Conservation (phyloP, 2,329 filamentous ascomycete species). For the Aspergillus glaucus region DNA sequence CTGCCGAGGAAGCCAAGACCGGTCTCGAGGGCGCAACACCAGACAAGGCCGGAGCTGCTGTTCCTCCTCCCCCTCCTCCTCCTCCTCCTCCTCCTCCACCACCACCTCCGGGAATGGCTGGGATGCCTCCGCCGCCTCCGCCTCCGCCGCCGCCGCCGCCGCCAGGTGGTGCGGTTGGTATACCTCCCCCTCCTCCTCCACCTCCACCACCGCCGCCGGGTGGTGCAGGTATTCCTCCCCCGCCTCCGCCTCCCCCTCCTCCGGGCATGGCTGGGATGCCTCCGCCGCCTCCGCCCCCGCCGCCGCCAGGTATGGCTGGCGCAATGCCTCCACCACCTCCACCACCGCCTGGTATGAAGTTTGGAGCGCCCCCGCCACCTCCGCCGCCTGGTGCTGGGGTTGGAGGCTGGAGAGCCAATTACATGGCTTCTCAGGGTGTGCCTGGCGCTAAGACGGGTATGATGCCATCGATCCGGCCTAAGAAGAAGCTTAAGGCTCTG, state of each 20-base stretch:
- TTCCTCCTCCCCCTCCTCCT: conserved; percentile 40
- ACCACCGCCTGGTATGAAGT: conserved; percentile 37
- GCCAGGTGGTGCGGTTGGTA: conserved; percentile 37
- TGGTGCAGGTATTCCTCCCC: conserved; percentile 41
- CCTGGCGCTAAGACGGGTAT: conserved; percentile 55
- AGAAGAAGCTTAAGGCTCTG: conserved; percentile 98
- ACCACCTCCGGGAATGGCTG: conserved; percentile 35
- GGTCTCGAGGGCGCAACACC: conserved; percentile 7
- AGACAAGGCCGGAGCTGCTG: conserved; percentile 9
- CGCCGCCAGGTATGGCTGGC: conserved; percentile 37
- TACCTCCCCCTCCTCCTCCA: conserved; percentile 37
- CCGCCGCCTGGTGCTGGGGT: conserved; percentile 60
- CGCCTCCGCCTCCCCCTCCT: conserved; percentile 44
- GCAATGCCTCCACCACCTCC: conserved; percentile 37
- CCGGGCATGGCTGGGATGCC: conserved; percentile 39
- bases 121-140: conserved; percentile 33
- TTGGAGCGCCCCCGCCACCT: conserved; percentile 51
- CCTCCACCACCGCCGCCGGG: conserved; percentile 33
- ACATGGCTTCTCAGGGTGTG: conserved; percentile 59
- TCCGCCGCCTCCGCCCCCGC: conserved; percentile 44
- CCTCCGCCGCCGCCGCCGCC: conserved; percentile 46
- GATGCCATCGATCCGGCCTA: conserved; percentile 76
- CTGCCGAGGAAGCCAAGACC: conserved; percentile 5
- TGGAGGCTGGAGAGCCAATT: conserved; percentile 60
- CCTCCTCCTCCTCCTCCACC: conserved; percentile 40